These are phyloP conservation scores for Venturia pyrina DNA, from an alignment of 2,329 filamentous ascomycete genomes.

Conservation along the genomic window DNA sequence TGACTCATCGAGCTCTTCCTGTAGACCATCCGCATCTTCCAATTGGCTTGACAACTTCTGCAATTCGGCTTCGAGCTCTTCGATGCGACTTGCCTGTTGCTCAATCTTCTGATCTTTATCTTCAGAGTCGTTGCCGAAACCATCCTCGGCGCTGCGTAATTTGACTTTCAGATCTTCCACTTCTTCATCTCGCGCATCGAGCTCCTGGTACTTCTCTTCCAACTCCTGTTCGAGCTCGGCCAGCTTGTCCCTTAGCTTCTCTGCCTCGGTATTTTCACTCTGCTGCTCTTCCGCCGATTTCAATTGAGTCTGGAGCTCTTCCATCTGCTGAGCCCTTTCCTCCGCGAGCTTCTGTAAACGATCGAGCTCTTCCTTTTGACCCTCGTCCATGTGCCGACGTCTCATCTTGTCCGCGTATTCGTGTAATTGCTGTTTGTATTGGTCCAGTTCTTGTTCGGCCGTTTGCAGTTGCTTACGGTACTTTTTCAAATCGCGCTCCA, in stretches of 20 bases:
- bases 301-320: conserved; percentile 20
- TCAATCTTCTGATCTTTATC: conserved; percentile 24
- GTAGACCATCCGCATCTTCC: conserved; percentile 6
- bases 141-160: conserved; percentile 23
- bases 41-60: conserved; percentile 12
- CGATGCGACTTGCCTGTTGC: conserved; percentile 24
- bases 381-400: conserved; percentile 62
- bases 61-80: conserved; percentile 25
- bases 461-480: conserved; percentile 76
- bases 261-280: conserved; percentile 3
- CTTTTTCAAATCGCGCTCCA: conserved; percentile 76
- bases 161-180: conserved; percentile 25
- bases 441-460: conserved; percentile 79
- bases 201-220: conserved; percentile 23
- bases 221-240: conserved; percentile 26
- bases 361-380: conserved; percentile 52
- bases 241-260: conserved; percentile 22
- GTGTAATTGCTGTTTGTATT: conserved; percentile 68
- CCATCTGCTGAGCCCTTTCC: conserved; percentile 29
- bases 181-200: conserved; percentile 29
- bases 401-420: conserved; percentile 77
- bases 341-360: conserved; percentile 35
- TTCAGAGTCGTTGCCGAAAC: conserved; percentile 20
- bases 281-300: background rate
- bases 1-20: conserved; percentile 15